Conservation (phyloP, 140 eudicot species). For the Bidens hawaiensis region DNA sequence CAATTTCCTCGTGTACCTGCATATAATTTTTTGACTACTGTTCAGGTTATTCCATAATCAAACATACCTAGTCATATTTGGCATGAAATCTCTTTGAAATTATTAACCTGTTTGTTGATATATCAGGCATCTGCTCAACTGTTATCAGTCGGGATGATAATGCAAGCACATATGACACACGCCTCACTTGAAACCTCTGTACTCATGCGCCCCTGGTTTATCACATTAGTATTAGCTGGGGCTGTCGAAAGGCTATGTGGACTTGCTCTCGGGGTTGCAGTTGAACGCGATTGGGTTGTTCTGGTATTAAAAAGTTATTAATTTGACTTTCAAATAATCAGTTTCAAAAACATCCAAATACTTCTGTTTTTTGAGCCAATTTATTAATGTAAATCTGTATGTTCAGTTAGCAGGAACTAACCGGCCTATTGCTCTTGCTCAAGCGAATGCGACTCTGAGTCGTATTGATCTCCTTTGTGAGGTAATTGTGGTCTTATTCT, state of each 20-base stretch:
- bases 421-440: constrained; percentile 97
- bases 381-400: constrained; percentile 15
- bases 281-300: constrained; percentile 14
- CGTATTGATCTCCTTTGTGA: constrained; percentile 96
- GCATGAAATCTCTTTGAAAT: not conserved
- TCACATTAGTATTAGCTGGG: constrained; percentile 73
- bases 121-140: constrained; percentile 89
- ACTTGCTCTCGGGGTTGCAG: constrained; percentile 47
- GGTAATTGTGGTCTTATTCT: no score
- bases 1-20: constrained; percentile 83
- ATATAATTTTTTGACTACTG: constrained; percentile 53
- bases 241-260: constrained; percentile 89
- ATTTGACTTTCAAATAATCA: not conserved
- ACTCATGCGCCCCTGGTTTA: constrained; percentile 91
- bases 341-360: constrained; percentile 34
- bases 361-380: not conserved
- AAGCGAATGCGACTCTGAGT: constrained; percentile 87
- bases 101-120: constrained; percentile 12
- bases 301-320: no score
- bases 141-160: constrained; percentile 88
- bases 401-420: constrained; percentile 87
- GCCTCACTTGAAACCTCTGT: constrained; percentile 51
- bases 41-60: constrained; percentile 52
- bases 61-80: not conserved
- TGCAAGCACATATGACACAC: constrained; percentile 65